Evolutionary conservation across 192 early-diverging fungal species (phyloP).

Genomic region (Anaeromyces robustus): DNA sequence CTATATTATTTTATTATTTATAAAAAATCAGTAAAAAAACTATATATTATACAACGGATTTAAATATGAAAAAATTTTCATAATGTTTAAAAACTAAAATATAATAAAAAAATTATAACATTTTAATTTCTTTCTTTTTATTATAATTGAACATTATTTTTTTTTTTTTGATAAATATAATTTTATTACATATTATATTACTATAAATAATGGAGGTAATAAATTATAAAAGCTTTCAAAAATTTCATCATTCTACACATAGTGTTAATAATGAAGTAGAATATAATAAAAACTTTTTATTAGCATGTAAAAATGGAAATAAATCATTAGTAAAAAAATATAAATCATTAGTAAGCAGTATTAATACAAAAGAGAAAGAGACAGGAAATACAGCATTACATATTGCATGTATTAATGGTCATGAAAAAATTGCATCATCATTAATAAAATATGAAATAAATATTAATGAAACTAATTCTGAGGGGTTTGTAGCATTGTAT

Average conservation of each 20-base stretch:
- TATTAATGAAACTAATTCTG: not conserved
- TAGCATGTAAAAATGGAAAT: not conserved
- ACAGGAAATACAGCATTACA: not conserved
- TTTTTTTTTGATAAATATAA: no score
- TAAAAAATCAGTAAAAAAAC: no score
- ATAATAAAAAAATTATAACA: no score
- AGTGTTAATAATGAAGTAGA: not conserved
- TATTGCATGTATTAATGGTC: not conserved
- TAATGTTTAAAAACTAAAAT: no score
- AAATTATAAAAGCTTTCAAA: no score
- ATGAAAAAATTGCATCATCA: not conserved
- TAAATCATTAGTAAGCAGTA: not conserved
- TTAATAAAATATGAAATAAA: not conserved
- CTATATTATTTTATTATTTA: no score
- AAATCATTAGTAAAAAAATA: not conserved
- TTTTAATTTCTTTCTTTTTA: no score
- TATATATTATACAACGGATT: no score
- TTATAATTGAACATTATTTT: no score
- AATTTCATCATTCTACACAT: not conserved
- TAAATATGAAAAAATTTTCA: no score
- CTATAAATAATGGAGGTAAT: no score
- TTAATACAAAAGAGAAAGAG: not conserved
- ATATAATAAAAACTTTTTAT: not conserved
- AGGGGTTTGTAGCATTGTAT: not conserved
- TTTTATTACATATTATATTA: no score